phyloP scores from a whole-genome alignment of 2,329 filamentous ascomycete species.

The Achaetomium macrosporum region DNA sequence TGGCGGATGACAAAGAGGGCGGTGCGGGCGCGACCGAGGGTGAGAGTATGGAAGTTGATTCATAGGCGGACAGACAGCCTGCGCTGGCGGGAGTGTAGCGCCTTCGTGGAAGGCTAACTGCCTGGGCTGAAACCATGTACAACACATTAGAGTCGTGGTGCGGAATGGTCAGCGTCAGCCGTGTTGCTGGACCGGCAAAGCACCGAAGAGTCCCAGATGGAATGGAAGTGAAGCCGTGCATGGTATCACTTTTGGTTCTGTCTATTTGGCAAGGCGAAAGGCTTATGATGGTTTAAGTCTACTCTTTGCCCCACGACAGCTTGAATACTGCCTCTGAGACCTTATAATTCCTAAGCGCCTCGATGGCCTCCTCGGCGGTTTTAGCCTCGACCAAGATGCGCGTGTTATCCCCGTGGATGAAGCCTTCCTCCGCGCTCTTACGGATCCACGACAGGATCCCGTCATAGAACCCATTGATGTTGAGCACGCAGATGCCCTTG shows the following conservation, averaged over 20 bases:
- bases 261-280: neutral
- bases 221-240: neutral
- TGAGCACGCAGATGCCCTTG: conserved; percentile 72
- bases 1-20: conserved; percentile 51
- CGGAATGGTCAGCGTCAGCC: neutral
- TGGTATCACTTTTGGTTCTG: neutral
- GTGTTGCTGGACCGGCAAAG: neutral
- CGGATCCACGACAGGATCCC: conserved; percentile 77
- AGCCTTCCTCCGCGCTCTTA: conserved; percentile 68
- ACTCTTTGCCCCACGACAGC: conserved; percentile 72
- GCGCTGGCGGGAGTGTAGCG: neutral
- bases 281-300: conserved; percentile 18
- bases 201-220: neutral
- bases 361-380: conserved; percentile 65
- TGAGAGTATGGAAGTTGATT: conserved; percentile 33
- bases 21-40: conserved; percentile 30
- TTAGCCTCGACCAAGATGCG: conserved; percentile 74
- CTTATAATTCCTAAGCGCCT: conserved; percentile 66
- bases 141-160: conserved; percentile 1
- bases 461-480: conserved; percentile 89
- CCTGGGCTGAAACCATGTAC: neutral
- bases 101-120: neutral
- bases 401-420: conserved; percentile 65
- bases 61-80: conserved; percentile 9
- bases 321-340: conserved; percentile 70